Evolutionary conservation across 495 filamentous ascomycete genomes (phyloP), one percentile per base, ranked within the genome.

Genomic region (Neohortaea acidophila): DNA sequence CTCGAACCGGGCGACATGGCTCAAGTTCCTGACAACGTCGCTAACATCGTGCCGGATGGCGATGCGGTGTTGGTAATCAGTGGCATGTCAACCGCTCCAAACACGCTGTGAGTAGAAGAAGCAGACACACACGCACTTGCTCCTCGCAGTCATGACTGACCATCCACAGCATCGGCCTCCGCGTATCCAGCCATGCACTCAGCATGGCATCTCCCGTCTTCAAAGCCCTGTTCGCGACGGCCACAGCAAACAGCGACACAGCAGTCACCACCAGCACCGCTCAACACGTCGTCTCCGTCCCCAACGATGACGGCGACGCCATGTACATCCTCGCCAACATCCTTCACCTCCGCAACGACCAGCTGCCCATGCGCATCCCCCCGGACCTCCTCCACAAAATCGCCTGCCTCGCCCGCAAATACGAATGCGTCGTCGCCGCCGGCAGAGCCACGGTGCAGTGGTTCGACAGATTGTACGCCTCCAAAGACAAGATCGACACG

Each of bases 311-410:
- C 25, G 20, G 5, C 9, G 40, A 35, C 9, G 17, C 46, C 10
- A 22, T 49, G 7, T 36, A 30, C 38, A 22, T 49, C 14, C 42
- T 49, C 22, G 14, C 14, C 33, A 21, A 37, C 21, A 42, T 46
- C 28, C 26, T 51, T 11, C 47, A 46, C 30, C 29, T 47, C n/a
- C 43, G 33, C 13, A 38, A 44, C 37, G 37, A 49, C 36, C 30
- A 38, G 11, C 33, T 49, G 1, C 46, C 46, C 7, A 4, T 42
- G 0, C 41, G 37, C 23, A 13, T 49, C 30, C 4, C 36, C 6
- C 18, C 37, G 4, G 23, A 38, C 3, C 6, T 21, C n/a, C 38
- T 49, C 9, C 26, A 12, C 30, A 35, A 35, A 1, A 30, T 49
- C 1, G 46, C 41, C n/a, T 12, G 24, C 4, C 15, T 41, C 11